phyloP scores from a whole-genome alignment of 805 yeast species.

The Candida ponderosae region DNA sequence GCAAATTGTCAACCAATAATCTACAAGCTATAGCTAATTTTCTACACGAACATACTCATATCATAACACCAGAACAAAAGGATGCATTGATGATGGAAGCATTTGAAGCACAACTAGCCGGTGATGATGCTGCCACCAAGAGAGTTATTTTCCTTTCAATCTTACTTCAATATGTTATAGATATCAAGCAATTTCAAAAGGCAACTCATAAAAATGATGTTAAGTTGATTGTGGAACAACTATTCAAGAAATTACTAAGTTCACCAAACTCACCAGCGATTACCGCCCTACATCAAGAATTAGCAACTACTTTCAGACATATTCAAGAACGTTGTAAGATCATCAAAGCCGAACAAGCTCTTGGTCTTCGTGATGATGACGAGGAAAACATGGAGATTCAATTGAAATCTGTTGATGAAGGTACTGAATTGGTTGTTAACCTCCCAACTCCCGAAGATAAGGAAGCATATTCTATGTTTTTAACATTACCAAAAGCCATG shows the following conservation, averaged over 20 bases:
- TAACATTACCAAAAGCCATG: conserved; percentile 51
- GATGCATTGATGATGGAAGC: conserved; percentile 92
- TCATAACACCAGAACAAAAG: conserved; percentile 77
- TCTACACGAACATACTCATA: conserved; percentile 48
- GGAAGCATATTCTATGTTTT: conserved; percentile 45
- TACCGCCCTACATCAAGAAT: conserved; percentile 65
- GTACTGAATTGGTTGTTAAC: conserved; percentile 62
- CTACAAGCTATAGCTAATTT: conserved; percentile 42
- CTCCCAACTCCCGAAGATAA: conserved; percentile 50
- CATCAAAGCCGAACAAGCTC: conserved; percentile 42
- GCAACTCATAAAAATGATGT: conserved; percentile 25
- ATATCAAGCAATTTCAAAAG: conserved; percentile 28
- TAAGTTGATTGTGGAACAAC: conserved; percentile 46
- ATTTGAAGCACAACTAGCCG: conserved; percentile 71
- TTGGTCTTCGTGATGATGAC: conserved; percentile 35
- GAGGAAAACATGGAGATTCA: conserved; percentile 75
- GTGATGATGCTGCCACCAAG: conserved; percentile 44
- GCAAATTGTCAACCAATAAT: conserved; percentile 44
- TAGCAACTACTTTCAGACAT: conserved; percentile 65
- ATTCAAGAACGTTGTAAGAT: conserved; percentile 68
- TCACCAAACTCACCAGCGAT: conserved; percentile 47
- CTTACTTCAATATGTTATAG: conserved; percentile 62
- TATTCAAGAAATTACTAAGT: conserved; percentile 53
- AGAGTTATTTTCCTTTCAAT: conserved; percentile 76
- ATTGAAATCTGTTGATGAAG: conserved; percentile 80